Evolutionary conservation across 2,329 filamentous ascomycete genomes (phyloP).

Genomic region (Cercospora berteroae): DNA sequence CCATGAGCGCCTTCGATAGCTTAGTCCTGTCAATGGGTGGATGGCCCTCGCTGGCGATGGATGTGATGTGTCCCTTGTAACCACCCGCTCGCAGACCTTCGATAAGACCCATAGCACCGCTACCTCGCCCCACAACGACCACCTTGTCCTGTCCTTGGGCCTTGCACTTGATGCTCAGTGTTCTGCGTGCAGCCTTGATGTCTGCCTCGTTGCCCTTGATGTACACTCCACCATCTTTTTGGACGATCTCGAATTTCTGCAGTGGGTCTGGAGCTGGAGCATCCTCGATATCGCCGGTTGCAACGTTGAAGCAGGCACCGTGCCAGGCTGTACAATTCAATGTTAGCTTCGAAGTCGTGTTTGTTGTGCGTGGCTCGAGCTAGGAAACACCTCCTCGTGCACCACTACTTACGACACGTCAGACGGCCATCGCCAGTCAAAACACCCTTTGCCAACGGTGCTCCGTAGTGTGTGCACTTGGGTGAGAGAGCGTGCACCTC

Average conservation of each 20-base stretch:
- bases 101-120: slow-evolving; percentile 75
- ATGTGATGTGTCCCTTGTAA: slow-evolving; percentile 74
- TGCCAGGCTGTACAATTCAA: slow-evolving; percentile 64
- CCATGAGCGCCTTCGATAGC: slow-evolving; percentile 87
- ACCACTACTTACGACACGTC: slow-evolving; percentile 60
- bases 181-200: slow-evolving; percentile 73
- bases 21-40: slow-evolving; percentile 87
- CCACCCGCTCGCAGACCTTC: slow-evolving; percentile 81
- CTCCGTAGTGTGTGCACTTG: slow-evolving; percentile 89
- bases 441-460: slow-evolving; percentile 82
- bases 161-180: slow-evolving; percentile 70
- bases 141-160: slow-evolving; percentile 62
- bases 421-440: slow-evolving; percentile 77
- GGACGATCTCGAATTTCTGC: slow-evolving; percentile 73
- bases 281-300: slow-evolving; percentile 90
- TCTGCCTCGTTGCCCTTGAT: slow-evolving; percentile 74
- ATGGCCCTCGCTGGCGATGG: slow-evolving; percentile 78
- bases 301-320: slow-evolving; percentile 90
- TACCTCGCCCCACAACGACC: slow-evolving; percentile 83
- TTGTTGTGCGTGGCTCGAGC: not conserved
- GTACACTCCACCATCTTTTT: slow-evolving; percentile 81
- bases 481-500: slow-evolving; percentile 76
- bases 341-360: not conserved
- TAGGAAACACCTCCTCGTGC: not conserved
- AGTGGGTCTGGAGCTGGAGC: slow-evolving; percentile 87